Evolutionary conservation across 768 basidiomycete genomes (phyloP).

Genomic region (Kwoniella mangroviensis): DNA sequence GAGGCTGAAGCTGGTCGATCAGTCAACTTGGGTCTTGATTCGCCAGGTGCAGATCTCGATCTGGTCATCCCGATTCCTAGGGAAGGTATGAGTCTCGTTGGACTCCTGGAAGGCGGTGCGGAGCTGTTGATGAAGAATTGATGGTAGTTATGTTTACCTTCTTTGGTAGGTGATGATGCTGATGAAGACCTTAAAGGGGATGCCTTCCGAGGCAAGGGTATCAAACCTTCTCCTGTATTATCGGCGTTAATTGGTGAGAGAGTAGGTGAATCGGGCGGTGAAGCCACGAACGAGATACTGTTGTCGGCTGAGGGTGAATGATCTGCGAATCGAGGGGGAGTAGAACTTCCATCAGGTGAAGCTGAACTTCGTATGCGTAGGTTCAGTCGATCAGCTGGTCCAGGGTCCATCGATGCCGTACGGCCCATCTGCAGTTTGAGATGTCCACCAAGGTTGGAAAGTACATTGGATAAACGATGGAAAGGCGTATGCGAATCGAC

Average conservation of each 20-base stretch:
- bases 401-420: constrained; percentile 38
- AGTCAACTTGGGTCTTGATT: neutral
- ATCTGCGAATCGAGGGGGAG: neutral
- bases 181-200: neutral
- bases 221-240: constrained; percentile 5
- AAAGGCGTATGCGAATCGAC: constrained; percentile 19
- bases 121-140: neutral
- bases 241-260: neutral
- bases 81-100: constrained; percentile 3
- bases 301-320: neutral
- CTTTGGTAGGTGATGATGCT: constrained; percentile 4
- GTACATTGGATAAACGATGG: constrained; percentile 29
- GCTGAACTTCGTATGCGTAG: constrained; percentile 18
- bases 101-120: neutral
- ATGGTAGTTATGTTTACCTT: neutral
- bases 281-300: constrained; percentile 11
- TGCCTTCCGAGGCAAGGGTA: constrained; percentile 17
- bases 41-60: constrained; percentile 10
- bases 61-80: constrained; percentile 9
- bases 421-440: constrained; percentile 30
- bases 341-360: constrained; percentile 11
- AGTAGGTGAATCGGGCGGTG: constrained; percentile 15
- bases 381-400: constrained; percentile 27
- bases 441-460: constrained; percentile 40
- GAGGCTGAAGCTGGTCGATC: constrained; percentile 8